phyloP scores from a whole-genome alignment of 352 stramenopile species.

The Aphanomyces euteiches region DNA sequence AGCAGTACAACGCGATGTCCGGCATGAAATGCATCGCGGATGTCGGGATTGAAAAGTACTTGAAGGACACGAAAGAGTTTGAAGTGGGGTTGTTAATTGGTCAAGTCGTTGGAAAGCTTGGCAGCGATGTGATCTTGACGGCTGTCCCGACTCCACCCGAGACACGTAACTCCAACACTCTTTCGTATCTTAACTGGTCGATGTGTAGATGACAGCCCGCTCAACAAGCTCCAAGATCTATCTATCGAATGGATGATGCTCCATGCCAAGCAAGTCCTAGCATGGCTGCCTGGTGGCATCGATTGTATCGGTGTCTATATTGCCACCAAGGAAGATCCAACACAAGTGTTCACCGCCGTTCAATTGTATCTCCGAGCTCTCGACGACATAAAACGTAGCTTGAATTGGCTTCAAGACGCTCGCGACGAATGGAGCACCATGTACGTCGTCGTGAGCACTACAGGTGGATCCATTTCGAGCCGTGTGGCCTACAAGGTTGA shows the following conservation, averaged over 20 bases:
- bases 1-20: too few species aligned
- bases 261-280: slow-evolving; percentile 22
- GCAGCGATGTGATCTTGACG: slow-evolving; percentile 8
- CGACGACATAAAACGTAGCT: too few species aligned
- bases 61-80: neutral
- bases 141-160: slow-evolving; percentile 19
- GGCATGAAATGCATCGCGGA: neutral
- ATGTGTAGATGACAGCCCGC: neutral
- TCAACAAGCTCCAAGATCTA: slow-evolving; percentile 5
- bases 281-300: slow-evolving; percentile 18
- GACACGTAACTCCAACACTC: neutral
- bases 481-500: too few species aligned
- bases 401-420: neutral
- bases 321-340: neutral
- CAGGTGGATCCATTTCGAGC: neutral
- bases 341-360: neutral
- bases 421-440: neutral
- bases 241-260: slow-evolving; percentile 25
- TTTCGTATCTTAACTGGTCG: neutral
- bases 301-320: slow-evolving; percentile 27
- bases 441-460: neutral
- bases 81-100: slow-evolving; percentile 11
- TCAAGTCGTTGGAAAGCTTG: neutral
- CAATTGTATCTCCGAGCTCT: neutral
- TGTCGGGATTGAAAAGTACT: neutral